Evolutionary conservation across 2,329 filamentous ascomycete species (phyloP).

Genomic region (Neoscytalidium dimidiatum): DNA sequence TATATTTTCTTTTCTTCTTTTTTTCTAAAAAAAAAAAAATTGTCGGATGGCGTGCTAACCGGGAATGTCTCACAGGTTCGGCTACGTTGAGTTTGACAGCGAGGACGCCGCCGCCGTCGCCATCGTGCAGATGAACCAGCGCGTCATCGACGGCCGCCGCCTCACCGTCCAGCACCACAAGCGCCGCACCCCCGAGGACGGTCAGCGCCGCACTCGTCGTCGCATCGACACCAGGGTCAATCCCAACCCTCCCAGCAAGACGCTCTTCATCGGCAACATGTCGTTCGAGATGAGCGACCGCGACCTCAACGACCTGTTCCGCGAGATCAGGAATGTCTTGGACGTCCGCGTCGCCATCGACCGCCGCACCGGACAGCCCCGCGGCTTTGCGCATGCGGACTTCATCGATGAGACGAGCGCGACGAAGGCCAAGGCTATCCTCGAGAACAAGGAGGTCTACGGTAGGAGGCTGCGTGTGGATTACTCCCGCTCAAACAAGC

Average conservation of each 20-base stretch:
- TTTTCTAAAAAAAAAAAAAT: too few species aligned
- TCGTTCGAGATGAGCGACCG: slow-evolving; percentile 82
- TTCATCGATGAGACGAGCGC: slow-evolving; percentile 71
- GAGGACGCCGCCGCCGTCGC: slow-evolving; percentile 57
- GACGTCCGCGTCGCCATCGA: slow-evolving; percentile 84
- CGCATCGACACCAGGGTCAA: slow-evolving; percentile 17
- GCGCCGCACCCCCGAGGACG: slow-evolving; percentile 23
- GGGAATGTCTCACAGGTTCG: too few species aligned
- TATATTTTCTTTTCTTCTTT: too few species aligned
- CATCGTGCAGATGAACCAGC: slow-evolving; percentile 59
- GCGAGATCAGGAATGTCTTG: slow-evolving; percentile 66
- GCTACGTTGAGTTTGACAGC: slow-evolving; percentile 62
- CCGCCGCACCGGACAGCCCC: slow-evolving; percentile 74
- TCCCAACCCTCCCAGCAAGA: slow-evolving; percentile 55
- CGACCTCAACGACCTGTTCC: slow-evolving; percentile 78
- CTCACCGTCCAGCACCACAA: slow-evolving; percentile 63
- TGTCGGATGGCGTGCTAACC: too few species aligned
- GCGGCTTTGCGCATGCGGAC: slow-evolving; percentile 83
- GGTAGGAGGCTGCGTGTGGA: slow-evolving; percentile 68
- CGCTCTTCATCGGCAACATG: slow-evolving; percentile 83
- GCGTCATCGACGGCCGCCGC: slow-evolving; percentile 64
- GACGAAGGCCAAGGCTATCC: slow-evolving; percentile 56
- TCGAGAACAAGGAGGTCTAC: slow-evolving; percentile 62
- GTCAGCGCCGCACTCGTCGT: background rate
- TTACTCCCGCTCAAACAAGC: slow-evolving; percentile 50